These are phyloP conservation scores for Hirsutella rhossiliensis DNA, from an alignment of 2,329 filamentous ascomycete species.

Conservation along the genomic window DNA sequence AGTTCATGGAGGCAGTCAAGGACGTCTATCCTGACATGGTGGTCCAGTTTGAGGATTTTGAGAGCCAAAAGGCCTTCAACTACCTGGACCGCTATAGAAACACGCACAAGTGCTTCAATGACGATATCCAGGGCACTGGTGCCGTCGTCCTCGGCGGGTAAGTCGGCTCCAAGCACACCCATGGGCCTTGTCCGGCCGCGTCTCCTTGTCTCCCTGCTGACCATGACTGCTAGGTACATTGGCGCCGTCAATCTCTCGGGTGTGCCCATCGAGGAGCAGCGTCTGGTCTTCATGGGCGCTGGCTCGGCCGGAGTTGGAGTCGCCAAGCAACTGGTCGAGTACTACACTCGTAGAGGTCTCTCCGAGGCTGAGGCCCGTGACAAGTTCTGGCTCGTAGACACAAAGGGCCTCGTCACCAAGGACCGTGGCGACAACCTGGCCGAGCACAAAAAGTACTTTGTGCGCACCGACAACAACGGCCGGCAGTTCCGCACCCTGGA, in stretches of 20 bases:
- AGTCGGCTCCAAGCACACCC: constrained; percentile 13
- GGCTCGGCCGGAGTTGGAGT: constrained; percentile 95
- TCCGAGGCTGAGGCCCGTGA: constrained; percentile 75
- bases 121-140: constrained; percentile 95
- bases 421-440: constrained; percentile 91
- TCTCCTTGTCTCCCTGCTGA: not conserved
- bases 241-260: constrained; percentile 72
- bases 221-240: constrained; percentile 49
- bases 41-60: constrained; percentile 96
- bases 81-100: constrained; percentile 84
- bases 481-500: constrained; percentile 68
- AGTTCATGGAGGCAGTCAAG: constrained; percentile 85
- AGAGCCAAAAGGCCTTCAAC: constrained; percentile 83
- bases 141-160: constrained; percentile 83
- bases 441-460: constrained; percentile 72
- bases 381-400: constrained; percentile 97
- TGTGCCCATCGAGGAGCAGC: constrained; percentile 78
- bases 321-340: constrained; percentile 94
- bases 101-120: constrained; percentile 92
- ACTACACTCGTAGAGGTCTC: constrained; percentile 86
- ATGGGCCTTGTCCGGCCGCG: not conserved
- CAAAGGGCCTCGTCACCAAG: constrained; percentile 83
- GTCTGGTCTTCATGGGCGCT: constrained; percentile 90
- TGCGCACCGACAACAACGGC: constrained; percentile 50
- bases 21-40: constrained; percentile 57